These are phyloP conservation scores for Penicillium sp. DNA, from an alignment of 2,329 filamentous ascomycete genomes.

Conservation along the genomic window DNA sequence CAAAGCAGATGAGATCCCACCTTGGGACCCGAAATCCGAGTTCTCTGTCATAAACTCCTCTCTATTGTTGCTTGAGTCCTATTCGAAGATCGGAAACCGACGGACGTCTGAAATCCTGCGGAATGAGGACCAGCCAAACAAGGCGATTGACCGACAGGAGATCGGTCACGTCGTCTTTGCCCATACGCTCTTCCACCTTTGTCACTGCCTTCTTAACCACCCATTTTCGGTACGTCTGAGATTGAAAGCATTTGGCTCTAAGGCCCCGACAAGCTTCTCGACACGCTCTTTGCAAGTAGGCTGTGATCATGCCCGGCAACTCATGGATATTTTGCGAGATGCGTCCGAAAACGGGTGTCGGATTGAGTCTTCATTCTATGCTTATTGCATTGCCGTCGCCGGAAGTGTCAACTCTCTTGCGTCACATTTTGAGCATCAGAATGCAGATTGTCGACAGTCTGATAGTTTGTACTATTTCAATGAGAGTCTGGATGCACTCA, in stretches of 20 bases:
- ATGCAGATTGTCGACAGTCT: background rate
- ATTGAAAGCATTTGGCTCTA: constrained; percentile 23
- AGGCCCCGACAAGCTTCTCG: constrained; percentile 32
- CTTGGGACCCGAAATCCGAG: constrained; percentile 39
- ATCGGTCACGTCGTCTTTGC: constrained; percentile 31
- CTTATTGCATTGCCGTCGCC: constrained; percentile 34
- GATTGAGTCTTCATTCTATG: constrained; percentile 31
- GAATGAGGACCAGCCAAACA: background rate
- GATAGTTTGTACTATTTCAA: constrained; percentile 16
- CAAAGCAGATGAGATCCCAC: constrained; percentile 24
- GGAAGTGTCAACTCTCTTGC: constrained; percentile 19
- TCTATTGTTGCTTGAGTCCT: constrained; percentile 32
- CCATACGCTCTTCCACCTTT: constrained; percentile 34
- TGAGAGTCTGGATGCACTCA: constrained; percentile 15
- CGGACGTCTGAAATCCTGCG: constrained; percentile 17
- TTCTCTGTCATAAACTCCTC: constrained; percentile 33
- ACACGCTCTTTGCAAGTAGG: constrained; percentile 25
- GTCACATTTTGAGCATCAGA: constrained; percentile 13
- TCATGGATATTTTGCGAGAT: constrained; percentile 27
- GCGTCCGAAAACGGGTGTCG: constrained; percentile 19
- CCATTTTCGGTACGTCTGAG: constrained; percentile 33
- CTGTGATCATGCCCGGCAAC: constrained; percentile 29
- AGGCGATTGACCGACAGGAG: constrained; percentile 19
- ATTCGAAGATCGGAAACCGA: constrained; percentile 23
- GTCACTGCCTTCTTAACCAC: constrained; percentile 39